These are phyloP conservation scores for Solanum lycopersicoides DNA, from an alignment of 257 asterid species.

Conservation along the genomic window DNA sequence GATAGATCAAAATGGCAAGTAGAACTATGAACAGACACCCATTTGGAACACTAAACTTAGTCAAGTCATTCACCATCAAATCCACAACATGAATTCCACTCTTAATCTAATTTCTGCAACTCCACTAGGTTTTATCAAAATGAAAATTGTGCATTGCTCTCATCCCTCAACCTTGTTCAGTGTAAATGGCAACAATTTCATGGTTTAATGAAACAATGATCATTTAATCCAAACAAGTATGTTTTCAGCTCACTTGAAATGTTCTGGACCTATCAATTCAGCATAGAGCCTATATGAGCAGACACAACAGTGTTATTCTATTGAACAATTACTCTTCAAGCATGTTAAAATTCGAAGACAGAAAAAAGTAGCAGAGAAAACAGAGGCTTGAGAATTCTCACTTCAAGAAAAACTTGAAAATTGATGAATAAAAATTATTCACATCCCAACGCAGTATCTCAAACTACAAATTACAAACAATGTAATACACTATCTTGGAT, in stretches of 20 bases:
- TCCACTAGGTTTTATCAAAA: not conserved
- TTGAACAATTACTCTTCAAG: not conserved
- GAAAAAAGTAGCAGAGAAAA: not conserved
- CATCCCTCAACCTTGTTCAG: not conserved
- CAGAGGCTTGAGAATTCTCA: not conserved
- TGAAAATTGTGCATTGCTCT: not conserved
- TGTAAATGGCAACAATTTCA: not conserved
- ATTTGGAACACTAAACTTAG: not conserved
- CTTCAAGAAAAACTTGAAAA: not conserved
- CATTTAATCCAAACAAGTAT: not conserved
- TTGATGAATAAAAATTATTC: not conserved
- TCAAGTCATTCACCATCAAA: not conserved
- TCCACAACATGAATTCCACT: not conserved
- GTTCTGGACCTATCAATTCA: not conserved
- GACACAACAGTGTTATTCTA: not conserved
- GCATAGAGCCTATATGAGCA: not conserved
- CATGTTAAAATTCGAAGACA: not conserved
- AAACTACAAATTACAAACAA: not conserved
- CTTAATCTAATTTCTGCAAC: not conserved
- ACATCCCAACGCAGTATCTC: not conserved
- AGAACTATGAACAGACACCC: not conserved
- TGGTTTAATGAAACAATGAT: not conserved
- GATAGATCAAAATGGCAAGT: not conserved
- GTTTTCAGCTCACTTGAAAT: not conserved
- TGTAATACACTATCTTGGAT: not conserved